Evolutionary conservation across 2,329 filamentous ascomycete species (phyloP).

Genomic region (Aspergillus tanneri): DNA sequence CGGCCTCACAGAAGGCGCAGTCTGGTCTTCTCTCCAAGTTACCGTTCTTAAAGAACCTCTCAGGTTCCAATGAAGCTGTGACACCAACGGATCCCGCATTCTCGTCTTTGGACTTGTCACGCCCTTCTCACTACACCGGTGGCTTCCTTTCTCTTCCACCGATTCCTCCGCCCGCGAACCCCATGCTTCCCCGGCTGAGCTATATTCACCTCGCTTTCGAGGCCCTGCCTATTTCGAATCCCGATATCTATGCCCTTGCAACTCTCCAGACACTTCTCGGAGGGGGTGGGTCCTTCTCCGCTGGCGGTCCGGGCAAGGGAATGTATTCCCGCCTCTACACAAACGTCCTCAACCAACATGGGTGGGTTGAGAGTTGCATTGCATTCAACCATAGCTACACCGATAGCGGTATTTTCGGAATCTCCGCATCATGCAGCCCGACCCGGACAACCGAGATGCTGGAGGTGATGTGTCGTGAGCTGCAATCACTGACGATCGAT

Average conservation of each 20-base stretch:
- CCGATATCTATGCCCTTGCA: constrained; percentile 94
- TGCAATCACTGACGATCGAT: constrained; percentile 74
- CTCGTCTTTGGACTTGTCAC: constrained; percentile 57
- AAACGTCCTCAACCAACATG: constrained; percentile 95
- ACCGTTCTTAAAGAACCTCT: constrained; percentile 86
- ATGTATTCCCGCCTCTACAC: constrained; percentile 99
- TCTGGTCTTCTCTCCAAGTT: constrained; percentile 76
- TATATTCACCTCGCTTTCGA: constrained; percentile 97
- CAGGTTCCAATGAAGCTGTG: constrained; percentile 61
- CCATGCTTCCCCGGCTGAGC: constrained; percentile 75
- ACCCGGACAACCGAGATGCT: constrained; percentile 78
- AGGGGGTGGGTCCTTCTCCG: constrained; percentile 93
- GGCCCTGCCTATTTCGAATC: constrained; percentile 82
- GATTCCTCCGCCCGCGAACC: constrained; percentile 74
- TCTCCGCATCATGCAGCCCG: constrained; percentile 81
- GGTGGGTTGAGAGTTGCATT: constrained; percentile 94
- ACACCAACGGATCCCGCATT: constrained; percentile 51
- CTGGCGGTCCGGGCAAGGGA: constrained; percentile 93
- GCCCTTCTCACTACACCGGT: constrained; percentile 82
- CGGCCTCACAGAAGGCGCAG: constrained; percentile 45
- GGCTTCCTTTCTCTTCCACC: constrained; percentile 84
- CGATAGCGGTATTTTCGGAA: constrained; percentile 92
- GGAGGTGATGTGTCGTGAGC: constrained; percentile 90
- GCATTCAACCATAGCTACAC: constrained; percentile 98
- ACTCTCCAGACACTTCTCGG: constrained; percentile 94